Evolutionary conservation across 176 grass and related monocot genomes (phyloP).

Genomic region (Urochloa ruziziensis): DNA sequence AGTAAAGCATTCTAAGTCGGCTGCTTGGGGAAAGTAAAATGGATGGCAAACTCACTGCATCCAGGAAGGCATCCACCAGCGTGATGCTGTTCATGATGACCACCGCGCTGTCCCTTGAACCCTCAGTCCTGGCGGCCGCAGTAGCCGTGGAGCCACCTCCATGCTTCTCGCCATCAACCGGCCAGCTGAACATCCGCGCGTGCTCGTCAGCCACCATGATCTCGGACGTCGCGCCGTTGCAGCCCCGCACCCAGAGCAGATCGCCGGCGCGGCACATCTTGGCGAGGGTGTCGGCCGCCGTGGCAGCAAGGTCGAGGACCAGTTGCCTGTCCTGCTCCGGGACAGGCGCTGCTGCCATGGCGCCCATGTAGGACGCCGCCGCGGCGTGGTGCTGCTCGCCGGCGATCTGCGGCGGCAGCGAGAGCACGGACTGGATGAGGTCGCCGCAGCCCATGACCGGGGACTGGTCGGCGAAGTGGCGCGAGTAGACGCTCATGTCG

Average conservation of each 20-base stretch:
- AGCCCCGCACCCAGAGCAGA: constrained; percentile 54
- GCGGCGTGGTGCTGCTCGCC: not conserved
- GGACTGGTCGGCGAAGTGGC: constrained; percentile 64
- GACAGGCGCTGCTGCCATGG: constrained; percentile 32
- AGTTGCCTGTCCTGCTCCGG: constrained; percentile 73
- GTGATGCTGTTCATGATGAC: constrained; percentile 99
- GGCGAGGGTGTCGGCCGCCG: constrained; percentile 59
- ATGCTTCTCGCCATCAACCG: constrained; percentile 54
- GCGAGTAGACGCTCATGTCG: constrained; percentile 79
- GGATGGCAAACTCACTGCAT: constrained; percentile 49
- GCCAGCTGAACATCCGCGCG: constrained; percentile 61
- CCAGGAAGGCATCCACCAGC: constrained; percentile 81
- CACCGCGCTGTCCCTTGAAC: constrained; percentile 67
- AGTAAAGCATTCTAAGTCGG: not conserved
- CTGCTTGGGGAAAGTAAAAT: not conserved
- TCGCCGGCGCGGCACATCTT: constrained; percentile 58
- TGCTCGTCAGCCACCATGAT: constrained; percentile 61
- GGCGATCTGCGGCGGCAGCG: constrained; percentile 22
- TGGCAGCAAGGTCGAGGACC: constrained; percentile 66
- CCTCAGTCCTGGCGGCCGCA: constrained; percentile 48
- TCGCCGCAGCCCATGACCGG: constrained; percentile 53
- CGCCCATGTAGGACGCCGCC: constrained; percentile 26
- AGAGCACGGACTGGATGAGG: constrained; percentile 34
- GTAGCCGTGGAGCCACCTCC: not conserved
- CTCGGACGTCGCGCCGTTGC: constrained; percentile 14